phyloP scores from a whole-genome alignment of 2,329 filamentous ascomycete species.

The Curvularia spicifera region DNA sequence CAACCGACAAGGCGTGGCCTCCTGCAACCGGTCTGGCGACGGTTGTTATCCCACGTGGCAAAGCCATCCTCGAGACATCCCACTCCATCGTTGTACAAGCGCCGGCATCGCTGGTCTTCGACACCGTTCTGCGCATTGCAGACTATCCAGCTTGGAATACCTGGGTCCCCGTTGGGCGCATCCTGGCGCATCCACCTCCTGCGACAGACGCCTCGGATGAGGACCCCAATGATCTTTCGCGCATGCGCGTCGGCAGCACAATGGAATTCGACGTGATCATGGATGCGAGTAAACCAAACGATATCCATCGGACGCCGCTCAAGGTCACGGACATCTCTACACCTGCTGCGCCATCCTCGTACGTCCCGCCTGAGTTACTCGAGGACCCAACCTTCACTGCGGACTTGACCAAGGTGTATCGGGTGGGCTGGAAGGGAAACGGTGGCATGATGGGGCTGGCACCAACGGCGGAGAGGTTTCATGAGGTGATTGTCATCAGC shows the following conservation, averaged over 20 bases:
- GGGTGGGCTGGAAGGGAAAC: conserved; percentile 29
- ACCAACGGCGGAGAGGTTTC: conserved; percentile 25
- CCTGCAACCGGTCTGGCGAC: conserved; percentile 18
- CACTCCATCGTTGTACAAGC: conserved; percentile 19
- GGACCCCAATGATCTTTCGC: conserved; percentile 4
- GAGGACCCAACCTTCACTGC: conserved; percentile 21
- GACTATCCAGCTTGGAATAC: conserved; percentile 31
- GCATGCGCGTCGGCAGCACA: conserved; percentile 21
- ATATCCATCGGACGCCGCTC: conserved; percentile 19
- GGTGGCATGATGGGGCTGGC: conserved; percentile 20
- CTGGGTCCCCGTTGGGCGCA: conserved; percentile 24
- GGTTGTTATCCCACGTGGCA: conserved; percentile 16
- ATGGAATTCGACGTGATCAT: conserved; percentile 31
- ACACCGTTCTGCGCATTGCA: conserved; percentile 21
- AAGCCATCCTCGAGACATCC: conserved; percentile 13
- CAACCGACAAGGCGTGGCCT: conserved; percentile 14
- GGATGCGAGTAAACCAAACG: conserved; percentile 17
- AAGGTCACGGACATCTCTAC: conserved; percentile 30
- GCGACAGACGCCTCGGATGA: not conserved
- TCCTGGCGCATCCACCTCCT: conserved; percentile 18
- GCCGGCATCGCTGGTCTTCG: conserved; percentile 29
- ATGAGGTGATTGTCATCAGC: conserved; percentile 26
- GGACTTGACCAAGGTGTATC: conserved; percentile 27
- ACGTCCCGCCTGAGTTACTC: conserved; percentile 17
- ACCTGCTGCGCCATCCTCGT: conserved; percentile 21